phyloP scores from a whole-genome alignment of 306 rosid species.

The Benincasa hispida region DNA sequence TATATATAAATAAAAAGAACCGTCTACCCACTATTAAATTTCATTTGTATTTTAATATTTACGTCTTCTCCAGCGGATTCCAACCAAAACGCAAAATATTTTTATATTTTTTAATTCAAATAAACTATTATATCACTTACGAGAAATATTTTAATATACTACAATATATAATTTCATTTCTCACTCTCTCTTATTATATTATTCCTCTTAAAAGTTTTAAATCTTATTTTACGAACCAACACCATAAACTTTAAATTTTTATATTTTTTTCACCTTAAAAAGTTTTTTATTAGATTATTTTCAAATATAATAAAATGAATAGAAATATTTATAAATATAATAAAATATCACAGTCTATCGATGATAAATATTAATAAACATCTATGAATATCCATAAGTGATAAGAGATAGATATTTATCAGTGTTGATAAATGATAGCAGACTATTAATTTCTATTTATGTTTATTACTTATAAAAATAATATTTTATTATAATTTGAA shows the following conservation, averaged over 20 bases:
- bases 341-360: too few relatives aligned
- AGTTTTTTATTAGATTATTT: too few relatives aligned
- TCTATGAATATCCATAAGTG: too few relatives aligned
- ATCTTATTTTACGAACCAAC: background rate
- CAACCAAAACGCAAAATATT: constrained; percentile 40
- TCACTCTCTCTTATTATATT: background rate
- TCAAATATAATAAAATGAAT: too few relatives aligned
- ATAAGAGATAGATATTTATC: too few relatives aligned
- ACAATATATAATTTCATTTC: constrained; percentile 16
- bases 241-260: background rate
- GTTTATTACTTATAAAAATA: too few relatives aligned
- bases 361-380: too few relatives aligned
- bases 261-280: too few relatives aligned
- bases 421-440: too few relatives aligned
- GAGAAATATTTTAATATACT: constrained; percentile 19
- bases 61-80: constrained; percentile 43
- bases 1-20: background rate
- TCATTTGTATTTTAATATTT: constrained; percentile 31
- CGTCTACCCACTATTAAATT: constrained; percentile 45
- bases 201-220: constrained; percentile 10
- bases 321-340: too few relatives aligned
- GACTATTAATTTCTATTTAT: too few relatives aligned
- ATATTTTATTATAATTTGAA: too few relatives aligned
- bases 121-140: constrained; percentile 19
- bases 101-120: constrained; percentile 13